Base-by-base conservation (phyloP, 306 rosid species). In the Lathyrus sativus region DNA sequence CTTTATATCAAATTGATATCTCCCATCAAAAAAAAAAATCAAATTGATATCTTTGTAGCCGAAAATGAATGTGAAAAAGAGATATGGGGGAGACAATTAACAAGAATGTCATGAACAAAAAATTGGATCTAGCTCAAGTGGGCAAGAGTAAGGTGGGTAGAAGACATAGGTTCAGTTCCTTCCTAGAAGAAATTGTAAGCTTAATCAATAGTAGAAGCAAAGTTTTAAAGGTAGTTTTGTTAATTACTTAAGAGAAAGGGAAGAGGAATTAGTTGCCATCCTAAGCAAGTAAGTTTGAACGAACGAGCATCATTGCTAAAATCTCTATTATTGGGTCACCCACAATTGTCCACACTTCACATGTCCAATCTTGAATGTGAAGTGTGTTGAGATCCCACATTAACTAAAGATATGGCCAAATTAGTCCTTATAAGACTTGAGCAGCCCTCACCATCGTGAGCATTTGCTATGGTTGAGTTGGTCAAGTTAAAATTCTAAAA, bases 91-190 rank as follows among this genome's bases (percentile, higher is more conserved):
- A 42, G 68, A 53, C 50, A 62, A 38, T 13, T 56, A 74, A 63
- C 50, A 45, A 45, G 19, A 70, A 48, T 37, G 50, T 31, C 71
- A 63, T 45, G 48, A 67, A 37, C 35, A 74, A 41, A 55, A 22
- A 62, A 54, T 50, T 18, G 13, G 59, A 15, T 17, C 31, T 72
- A 38, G 42, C 70, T 28, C 55, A 41, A 41, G 61, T 65, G 11
- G 42, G 68, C 12, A 45, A 31, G 59, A 35, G 55, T 41, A 64
- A 54, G 56, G 46, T 41, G 55, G 56, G 55, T 10, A 55, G 59
- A 74, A 35, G 62, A 17, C 29, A 26, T 26, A 24, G 26, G 4
- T 26, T 26, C 29, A 26, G 29, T 26, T 26, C 29, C 29, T 26
- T 26, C 29, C 29, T 26, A 26, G 29, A 26, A 26, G 29, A 26